Evolutionary conservation across 225 moss, liverwort and hornwort species (phyloP).

Genomic region (Takakia lepidozioides): DNA sequence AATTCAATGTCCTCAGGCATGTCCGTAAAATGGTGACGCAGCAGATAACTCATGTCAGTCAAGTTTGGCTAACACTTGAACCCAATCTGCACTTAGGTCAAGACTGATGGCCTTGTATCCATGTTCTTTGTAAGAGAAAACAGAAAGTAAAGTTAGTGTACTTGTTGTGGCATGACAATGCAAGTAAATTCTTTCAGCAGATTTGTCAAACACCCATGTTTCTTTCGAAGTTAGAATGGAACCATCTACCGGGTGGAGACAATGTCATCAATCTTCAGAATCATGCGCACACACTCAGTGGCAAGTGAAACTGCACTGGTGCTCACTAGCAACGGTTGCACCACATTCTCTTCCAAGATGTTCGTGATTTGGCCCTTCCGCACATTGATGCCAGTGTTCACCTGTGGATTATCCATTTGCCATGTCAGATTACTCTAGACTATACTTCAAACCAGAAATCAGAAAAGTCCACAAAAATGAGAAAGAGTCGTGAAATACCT

Average conservation of each 20-base stretch:
- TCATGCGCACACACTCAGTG: constrained; percentile 96
- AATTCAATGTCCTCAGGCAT: too few relatives aligned
- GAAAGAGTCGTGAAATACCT: constrained; percentile 35
- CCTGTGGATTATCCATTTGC: constrained; percentile 20
- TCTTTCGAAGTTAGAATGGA: too few relatives aligned
- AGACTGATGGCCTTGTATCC: too few relatives aligned
- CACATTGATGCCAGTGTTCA: constrained; percentile 88
- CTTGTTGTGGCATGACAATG: too few relatives aligned
- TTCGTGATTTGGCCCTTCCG: constrained; percentile 95
- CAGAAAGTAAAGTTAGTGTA: too few relatives aligned
- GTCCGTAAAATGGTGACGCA: too few relatives aligned
- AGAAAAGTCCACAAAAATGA: background rate
- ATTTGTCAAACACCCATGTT: too few relatives aligned
- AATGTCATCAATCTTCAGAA: constrained; percentile 95
- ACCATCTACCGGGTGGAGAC: constrained; percentile 64
- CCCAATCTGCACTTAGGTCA: too few relatives aligned
- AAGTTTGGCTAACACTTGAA: too few relatives aligned
- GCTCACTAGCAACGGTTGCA: constrained; percentile 92
- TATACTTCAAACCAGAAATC: background rate
- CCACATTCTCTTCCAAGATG: constrained; percentile 91
- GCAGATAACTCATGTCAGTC: too few relatives aligned
- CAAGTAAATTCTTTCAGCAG: too few relatives aligned
- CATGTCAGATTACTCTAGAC: background rate
- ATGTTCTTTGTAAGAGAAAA: too few relatives aligned
- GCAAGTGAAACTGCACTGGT: constrained; percentile 91